Evolutionary conservation across 352 stramenopile genomes (phyloP), one percentile per base, ranked within the genome.

Genomic region (Phytophthora europaea): DNA sequence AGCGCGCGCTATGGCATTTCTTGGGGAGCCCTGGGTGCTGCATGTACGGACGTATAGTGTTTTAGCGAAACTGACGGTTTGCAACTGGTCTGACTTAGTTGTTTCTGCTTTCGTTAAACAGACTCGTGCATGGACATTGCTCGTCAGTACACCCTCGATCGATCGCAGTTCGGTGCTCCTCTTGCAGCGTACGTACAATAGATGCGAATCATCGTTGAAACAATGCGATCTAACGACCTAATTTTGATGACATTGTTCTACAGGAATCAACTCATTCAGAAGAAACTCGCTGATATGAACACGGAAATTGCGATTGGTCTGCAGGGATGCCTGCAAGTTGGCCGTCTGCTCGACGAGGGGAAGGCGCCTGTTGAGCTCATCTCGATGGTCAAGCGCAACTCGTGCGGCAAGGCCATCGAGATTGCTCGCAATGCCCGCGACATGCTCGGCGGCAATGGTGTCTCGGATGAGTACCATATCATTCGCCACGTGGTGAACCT

Each of bases 391-490:
- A 85, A 59, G 52, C 86, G 23, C 28, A 83, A 61, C 48, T 94
- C 16, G 71, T 93, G 82, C 72, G 84, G 82, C 43, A 88, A 76
- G 58, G 62, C 72, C 53, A 81, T 70, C 60, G 92, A 99, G 63
- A 98, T 99, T 72, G 95, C 95, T 16, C 90, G 89, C 43, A 84
- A 82, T 38, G 87, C 89, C 56, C 87, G 98, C 60, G 98, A 99
- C 84, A 99, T 99, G 97, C 85, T 99, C 38, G 98, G 98, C 47
- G 98, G 97, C 61, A 99, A 99, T 81, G 98, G 98, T 28, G 96
- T 99, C 63, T 98, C 94, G 61, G 98, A 99, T 79, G 98, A 99
- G 77, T 99, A 99, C 85, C 97, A 99, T 78, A 85, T 99, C 62
- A 99, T 99, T 71, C 94, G 98, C 52, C 98, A 99, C 76, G 79